These are phyloP conservation scores for Phyllosticta paracitricarpa DNA, from an alignment of 2,329 filamentous ascomycete genomes.

Conservation along the genomic window DNA sequence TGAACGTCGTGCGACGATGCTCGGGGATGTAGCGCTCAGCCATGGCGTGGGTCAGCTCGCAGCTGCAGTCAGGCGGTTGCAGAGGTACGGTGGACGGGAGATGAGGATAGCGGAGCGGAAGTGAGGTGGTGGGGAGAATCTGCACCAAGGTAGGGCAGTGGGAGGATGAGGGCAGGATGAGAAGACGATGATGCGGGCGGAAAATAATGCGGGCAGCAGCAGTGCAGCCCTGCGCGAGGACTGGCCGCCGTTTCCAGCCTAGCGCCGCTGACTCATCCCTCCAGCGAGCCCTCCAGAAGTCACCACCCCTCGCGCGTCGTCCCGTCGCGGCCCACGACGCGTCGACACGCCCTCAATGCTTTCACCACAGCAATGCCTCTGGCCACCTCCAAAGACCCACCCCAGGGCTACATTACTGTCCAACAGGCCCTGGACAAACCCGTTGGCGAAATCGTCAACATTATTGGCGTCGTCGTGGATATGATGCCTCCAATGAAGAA, in stretches of 20 bases:
- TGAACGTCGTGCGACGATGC: constrained; percentile 98
- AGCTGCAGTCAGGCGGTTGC: not conserved
- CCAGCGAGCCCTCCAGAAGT: not conserved
- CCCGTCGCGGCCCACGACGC: not conserved
- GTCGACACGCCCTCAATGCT: not conserved
- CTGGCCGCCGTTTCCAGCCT: constrained; percentile 8
- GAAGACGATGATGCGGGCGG: constrained; percentile 2
- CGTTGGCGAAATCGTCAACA: not conserved
- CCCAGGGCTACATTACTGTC: not conserved
- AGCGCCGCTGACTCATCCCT: constrained; percentile 6
- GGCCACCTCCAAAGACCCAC: not conserved
- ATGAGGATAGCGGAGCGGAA: not conserved
- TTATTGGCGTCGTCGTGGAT: constrained; percentile 5
- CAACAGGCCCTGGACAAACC: not conserved
- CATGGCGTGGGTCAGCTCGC: constrained; percentile 46
- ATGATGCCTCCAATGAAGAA: not conserved
- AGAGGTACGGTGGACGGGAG: not conserved
- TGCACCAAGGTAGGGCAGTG: constrained; percentile 6
- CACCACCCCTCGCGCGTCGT: not conserved
- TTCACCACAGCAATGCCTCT: not conserved
- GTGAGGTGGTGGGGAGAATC: not conserved
- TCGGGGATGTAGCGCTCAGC: constrained; percentile 98
- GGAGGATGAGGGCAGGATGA: constrained; percentile 4
- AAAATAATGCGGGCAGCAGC: constrained; percentile 11
- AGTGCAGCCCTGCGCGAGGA: constrained; percentile 8